phyloP scores from a whole-genome alignment of 2,329 filamentous ascomycete genomes.

The Colletotrichum sp. region DNA sequence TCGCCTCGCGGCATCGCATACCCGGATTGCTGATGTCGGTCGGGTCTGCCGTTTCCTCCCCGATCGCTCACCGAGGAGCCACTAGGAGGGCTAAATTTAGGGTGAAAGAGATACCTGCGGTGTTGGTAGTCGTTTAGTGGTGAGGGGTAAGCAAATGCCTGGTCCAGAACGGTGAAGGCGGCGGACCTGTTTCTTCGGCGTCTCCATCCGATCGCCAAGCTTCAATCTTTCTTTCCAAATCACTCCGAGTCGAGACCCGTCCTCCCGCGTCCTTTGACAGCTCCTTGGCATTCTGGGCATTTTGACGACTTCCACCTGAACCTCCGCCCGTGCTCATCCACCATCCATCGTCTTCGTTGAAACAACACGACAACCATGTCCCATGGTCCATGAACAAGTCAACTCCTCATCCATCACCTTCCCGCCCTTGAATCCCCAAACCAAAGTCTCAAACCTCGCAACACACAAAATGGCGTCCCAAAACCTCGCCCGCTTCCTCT shows the following conservation, averaged over 20 bases:
- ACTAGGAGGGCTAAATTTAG: background rate
- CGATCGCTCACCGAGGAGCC: background rate
- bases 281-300: background rate
- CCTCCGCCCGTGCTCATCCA: background rate
- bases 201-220: background rate
- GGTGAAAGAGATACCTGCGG: background rate
- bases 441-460: background rate
- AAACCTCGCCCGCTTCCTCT: conserved; percentile 47
- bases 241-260: background rate
- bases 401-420: background rate
- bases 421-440: background rate
- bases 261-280: background rate
- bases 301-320: background rate
- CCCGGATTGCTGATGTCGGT: background rate
- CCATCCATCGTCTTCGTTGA: background rate
- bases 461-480: conserved; percentile 16
- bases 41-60: background rate
- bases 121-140: background rate
- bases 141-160: background rate
- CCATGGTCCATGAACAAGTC: background rate
- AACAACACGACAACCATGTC: background rate
- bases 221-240: background rate
- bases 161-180: background rate
- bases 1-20: background rate
- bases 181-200: background rate